Evolutionary conservation across 768 basidiomycete genomes (phyloP).

Genomic region (Lentinula lateritia): DNA sequence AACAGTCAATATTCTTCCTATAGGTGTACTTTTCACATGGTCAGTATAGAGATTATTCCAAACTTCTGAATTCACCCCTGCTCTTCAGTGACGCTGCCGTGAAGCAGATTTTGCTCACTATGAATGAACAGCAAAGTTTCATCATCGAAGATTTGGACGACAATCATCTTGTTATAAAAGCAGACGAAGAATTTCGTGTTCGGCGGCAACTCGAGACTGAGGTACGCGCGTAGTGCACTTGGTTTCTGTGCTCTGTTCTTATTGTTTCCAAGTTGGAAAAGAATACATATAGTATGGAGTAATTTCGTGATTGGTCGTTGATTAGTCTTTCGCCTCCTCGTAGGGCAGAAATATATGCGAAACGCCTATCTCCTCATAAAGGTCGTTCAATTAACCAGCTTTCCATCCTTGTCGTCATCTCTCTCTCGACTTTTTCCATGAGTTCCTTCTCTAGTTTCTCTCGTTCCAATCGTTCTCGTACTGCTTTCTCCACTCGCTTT

Average conservation of each 20-base stretch:
- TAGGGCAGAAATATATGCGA: neutral
- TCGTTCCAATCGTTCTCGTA: neutral
- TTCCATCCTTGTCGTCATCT: constrained; percentile 3
- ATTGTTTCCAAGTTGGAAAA: constrained; percentile 59
- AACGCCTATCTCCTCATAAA: neutral
- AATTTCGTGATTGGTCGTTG: neutral
- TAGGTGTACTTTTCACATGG: constrained; percentile 69
- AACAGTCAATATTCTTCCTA: neutral
- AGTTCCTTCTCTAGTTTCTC: constrained; percentile 42
- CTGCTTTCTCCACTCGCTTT: constrained; percentile 1
- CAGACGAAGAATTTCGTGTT: constrained; percentile 74
- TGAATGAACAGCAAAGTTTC: constrained; percentile 78
- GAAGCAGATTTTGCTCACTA: constrained; percentile 76
- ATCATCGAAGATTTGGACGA: constrained; percentile 88
- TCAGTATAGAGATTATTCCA: constrained; percentile 22
- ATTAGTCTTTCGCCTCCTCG: too few species aligned
- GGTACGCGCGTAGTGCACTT: constrained; percentile 34
- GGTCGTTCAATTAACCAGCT: neutral
- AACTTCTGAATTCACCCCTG: neutral
- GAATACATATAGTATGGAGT: constrained; percentile 76
- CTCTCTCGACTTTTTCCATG: neutral
- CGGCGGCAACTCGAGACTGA: constrained; percentile 69
- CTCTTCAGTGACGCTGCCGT: constrained; percentile 73
- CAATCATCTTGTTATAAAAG: constrained; percentile 76
- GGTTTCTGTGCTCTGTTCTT: neutral